Percentiles rank a stretch among this genome's conserved stretches.
Evolutionary conservation across 306 rosid species (phyloP).

Genomic region (Casuarina equisetifolia): DNA sequence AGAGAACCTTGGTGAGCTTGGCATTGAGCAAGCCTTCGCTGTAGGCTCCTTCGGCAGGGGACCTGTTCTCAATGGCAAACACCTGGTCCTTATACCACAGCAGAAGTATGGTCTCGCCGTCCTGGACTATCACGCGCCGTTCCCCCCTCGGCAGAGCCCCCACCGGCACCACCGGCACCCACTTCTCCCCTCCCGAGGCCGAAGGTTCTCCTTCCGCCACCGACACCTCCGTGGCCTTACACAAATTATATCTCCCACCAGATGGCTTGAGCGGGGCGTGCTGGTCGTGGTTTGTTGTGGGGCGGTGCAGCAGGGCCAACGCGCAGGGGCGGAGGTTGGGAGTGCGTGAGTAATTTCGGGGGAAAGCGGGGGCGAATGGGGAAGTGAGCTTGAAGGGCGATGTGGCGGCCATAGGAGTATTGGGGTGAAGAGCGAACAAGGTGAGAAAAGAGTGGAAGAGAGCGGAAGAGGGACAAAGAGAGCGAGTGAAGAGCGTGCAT

Average conservation of each 20-base stretch:
- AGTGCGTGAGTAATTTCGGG: constrained; percentile 27
- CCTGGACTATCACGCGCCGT: constrained; percentile 89
- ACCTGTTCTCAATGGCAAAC: constrained; percentile 80
- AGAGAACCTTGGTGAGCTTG: constrained; percentile 75
- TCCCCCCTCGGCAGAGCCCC: constrained; percentile 89
- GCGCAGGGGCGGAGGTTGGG: constrained; percentile 6
- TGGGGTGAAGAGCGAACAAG: neutral
- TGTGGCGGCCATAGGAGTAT: constrained; percentile 40
- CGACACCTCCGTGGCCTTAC: constrained; percentile 73
- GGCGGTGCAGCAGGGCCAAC: constrained; percentile 18
- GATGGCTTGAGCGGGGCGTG: constrained; percentile 15
- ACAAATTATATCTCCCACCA: constrained; percentile 22
- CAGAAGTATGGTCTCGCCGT: constrained; percentile 60
- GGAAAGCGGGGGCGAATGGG: constrained; percentile 40
- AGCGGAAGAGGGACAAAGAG: neutral
- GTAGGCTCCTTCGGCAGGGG: constrained; percentile 99
- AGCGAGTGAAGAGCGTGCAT: constrained; percentile 25
- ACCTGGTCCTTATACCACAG: constrained; percentile 81
- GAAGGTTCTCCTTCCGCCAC: constrained; percentile 52
- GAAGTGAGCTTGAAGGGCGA: constrained; percentile 23
- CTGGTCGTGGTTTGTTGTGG: neutral
- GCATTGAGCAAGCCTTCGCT: constrained; percentile 87
- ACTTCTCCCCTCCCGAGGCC: constrained; percentile 48
- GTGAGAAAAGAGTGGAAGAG: constrained; percentile 5
- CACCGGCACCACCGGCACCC: constrained; percentile 93